Evolutionary conservation across 2,329 filamentous ascomycete genomes (phyloP).

Genomic region (Xylariales sp.): DNA sequence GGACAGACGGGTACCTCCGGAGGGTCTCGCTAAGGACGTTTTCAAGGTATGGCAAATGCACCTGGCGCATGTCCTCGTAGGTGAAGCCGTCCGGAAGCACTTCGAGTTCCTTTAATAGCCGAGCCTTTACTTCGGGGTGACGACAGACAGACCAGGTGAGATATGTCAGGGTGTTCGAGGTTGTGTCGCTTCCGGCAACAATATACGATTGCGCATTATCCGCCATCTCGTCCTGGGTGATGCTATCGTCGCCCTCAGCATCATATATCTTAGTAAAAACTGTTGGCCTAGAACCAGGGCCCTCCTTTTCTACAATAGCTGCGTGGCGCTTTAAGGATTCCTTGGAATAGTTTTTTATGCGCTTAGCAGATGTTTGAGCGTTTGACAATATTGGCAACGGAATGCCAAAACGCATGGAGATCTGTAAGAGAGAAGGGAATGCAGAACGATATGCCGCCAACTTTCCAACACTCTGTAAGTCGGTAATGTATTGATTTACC

Average conservation of each 20-base stretch:
- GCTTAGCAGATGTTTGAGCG: constrained; percentile 26
- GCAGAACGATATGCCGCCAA: constrained; percentile 43
- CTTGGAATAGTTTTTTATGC: constrained; percentile 44
- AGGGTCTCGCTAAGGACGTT: constrained; percentile 47
- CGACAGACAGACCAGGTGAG: constrained; percentile 55
- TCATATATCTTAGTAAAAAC: constrained; percentile 55
- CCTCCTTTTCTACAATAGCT: constrained; percentile 37
- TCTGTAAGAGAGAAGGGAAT: constrained; percentile 48
- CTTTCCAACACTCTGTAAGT: constrained; percentile 50
- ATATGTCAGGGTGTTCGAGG: constrained; percentile 61
- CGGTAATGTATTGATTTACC: constrained; percentile 57
- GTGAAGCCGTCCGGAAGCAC: constrained; percentile 42
- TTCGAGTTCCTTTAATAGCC: constrained; percentile 38
- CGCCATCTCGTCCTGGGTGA: constrained; percentile 35
- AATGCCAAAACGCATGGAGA: constrained; percentile 36
- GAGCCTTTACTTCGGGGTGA: constrained; percentile 45
- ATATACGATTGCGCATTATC: constrained; percentile 53
- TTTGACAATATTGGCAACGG: constrained; percentile 47
- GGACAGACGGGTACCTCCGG: constrained; percentile 50
- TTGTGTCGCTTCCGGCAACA: constrained; percentile 64
- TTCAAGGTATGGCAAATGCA: constrained; percentile 50
- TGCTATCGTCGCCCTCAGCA: constrained; percentile 46
- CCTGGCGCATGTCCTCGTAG: constrained; percentile 48
- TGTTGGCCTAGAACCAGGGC: constrained; percentile 45
- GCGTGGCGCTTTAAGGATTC: constrained; percentile 44